Evolutionary conservation across 1,139 yeast species (phyloP).

Genomic region (Geotrichum candidum): DNA sequence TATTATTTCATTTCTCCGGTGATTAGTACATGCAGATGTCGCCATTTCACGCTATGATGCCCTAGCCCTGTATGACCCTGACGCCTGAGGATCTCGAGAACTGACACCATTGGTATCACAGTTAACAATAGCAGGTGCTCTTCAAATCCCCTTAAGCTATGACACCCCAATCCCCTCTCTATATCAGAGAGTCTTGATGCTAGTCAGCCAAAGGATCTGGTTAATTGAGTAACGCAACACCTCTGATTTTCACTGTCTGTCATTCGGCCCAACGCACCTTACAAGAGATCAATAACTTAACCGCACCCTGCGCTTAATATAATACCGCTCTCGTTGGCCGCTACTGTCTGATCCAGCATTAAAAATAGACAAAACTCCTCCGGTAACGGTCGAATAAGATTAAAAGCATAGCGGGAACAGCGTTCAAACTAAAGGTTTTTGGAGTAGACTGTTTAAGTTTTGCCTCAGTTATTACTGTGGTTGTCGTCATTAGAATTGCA

Average conservation of each 20-base stretch:
- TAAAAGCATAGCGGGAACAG: neutral
- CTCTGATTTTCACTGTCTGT: neutral
- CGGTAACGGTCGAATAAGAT: neutral
- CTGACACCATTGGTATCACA: too few relatives aligned
- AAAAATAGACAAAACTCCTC: neutral
- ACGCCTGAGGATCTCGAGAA: neutral
- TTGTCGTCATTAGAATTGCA: neutral
- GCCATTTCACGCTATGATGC: conserved; percentile 7
- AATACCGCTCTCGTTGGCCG: neutral
- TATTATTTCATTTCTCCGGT: neutral
- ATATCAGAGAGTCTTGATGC: neutral
- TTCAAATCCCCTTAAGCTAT: too few relatives aligned
- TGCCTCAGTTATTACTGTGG: too few relatives aligned
- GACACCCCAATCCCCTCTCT: neutral
- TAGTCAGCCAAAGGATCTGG: neutral
- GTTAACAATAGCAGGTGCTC: too few relatives aligned
- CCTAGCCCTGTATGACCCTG: conserved; percentile 1
- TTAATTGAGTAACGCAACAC: neutral
- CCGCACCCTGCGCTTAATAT: neutral
- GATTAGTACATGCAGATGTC: neutral
- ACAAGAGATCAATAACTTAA: neutral
- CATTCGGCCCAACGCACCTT: neutral
- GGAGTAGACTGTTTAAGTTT: too few relatives aligned
- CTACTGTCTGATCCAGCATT: neutral
- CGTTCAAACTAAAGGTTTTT: too few relatives aligned